A percentile compares a stretch with the other conserved stretches of the same genome.
phyloP scores from a whole-genome alignment of 371 early-diverging fungal genomes.

The Funneliformis caledonium region DNA sequence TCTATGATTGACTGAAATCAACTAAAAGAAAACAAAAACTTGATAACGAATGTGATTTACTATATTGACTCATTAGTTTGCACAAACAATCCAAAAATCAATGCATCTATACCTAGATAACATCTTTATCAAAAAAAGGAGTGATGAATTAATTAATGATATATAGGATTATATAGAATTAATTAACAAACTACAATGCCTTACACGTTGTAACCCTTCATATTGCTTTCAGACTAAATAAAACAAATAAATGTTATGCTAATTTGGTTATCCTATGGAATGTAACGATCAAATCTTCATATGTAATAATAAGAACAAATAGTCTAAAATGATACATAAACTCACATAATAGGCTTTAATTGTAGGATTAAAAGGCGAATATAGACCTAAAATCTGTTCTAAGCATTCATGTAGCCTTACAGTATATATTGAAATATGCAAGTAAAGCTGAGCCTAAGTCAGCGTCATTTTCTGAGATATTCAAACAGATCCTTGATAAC shows the following conservation, averaged over 20 bases:
- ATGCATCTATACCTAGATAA: no score
- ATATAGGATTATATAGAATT: no score
- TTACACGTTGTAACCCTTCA: not conserved
- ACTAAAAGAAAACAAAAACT: no score
- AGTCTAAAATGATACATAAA: constrained; percentile 10
- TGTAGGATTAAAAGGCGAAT: no score
- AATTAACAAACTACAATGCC: not conserved
- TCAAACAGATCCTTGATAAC: no score
- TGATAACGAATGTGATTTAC: no score
- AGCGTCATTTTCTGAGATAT: not conserved
- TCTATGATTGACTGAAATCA: not conserved
- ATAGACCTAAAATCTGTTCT: constrained; percentile 3
- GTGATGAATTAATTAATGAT: not conserved
- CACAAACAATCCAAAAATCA: no score
- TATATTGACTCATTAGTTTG: not conserved
- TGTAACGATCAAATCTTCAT: not conserved
- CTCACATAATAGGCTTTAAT: not conserved
- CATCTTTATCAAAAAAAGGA: no score
- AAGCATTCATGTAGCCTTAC: not conserved
- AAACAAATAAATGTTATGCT: not conserved
- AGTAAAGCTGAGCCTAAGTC: constrained; percentile 11
- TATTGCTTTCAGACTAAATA: not conserved
- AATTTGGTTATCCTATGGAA: not conserved
- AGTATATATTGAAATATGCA: no score
- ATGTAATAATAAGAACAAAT: not conserved